Percentiles rank a stretch among this genome's conserved stretches.
These are phyloP conservation scores for Lachnellula suecica DNA, from an alignment of 2,329 filamentous ascomycete genomes.

Conservation along the genomic window DNA sequence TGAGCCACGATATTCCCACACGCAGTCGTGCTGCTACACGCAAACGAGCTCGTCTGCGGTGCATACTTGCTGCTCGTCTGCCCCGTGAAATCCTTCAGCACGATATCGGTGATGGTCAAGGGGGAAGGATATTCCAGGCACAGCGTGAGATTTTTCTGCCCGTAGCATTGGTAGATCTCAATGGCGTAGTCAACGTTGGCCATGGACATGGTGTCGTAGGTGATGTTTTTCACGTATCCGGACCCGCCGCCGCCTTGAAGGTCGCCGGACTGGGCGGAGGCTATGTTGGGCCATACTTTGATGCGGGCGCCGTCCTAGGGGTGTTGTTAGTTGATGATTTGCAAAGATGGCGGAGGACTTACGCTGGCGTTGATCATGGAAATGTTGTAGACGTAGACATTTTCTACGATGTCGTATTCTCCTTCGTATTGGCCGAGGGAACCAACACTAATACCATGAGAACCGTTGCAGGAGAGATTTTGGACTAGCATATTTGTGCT, in stretches of 20 bases:
- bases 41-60: slow-evolving; percentile 45
- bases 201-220: slow-evolving; percentile 61
- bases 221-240: slow-evolving; percentile 64
- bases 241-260: slow-evolving; percentile 65
- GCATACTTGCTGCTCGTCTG: slow-evolving; percentile 46
- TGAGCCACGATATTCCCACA: slow-evolving; percentile 47
- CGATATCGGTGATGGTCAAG: slow-evolving; percentile 55
- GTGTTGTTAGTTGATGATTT: slow-evolving; percentile 35
- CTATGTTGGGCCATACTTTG: slow-evolving; percentile 64
- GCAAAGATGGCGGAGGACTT: slow-evolving; percentile 29
- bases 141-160: slow-evolving; percentile 60
- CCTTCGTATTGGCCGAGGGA: slow-evolving; percentile 64
- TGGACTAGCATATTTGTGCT: slow-evolving; percentile 68
- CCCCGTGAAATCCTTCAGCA: slow-evolving; percentile 55
- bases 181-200: slow-evolving; percentile 65
- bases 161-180: slow-evolving; percentile 65
- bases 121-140: slow-evolving; percentile 56
- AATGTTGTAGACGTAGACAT: slow-evolving; percentile 64
- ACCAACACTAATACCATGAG: slow-evolving; percentile 72
- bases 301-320: slow-evolving; percentile 65
- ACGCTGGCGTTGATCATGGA: slow-evolving; percentile 53
- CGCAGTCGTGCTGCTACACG: slow-evolving; percentile 47
- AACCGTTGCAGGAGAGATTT: slow-evolving; percentile 66
- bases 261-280: slow-evolving; percentile 55
- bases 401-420: slow-evolving; percentile 66